Conservation (phyloP, 169 alveolate species). For the Pseudocohnilembus persalinus region DNA sequence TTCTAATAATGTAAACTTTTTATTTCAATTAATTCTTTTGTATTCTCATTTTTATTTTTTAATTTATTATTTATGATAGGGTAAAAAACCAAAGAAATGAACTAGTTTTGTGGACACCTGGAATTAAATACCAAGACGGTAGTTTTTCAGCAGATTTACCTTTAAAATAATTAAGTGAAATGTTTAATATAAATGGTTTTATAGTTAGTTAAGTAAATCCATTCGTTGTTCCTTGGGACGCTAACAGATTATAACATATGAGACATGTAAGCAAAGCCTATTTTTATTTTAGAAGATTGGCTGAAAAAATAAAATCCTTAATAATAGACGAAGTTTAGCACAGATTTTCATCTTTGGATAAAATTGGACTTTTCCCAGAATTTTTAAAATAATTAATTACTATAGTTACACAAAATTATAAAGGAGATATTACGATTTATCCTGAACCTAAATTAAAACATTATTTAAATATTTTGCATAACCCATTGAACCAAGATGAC, state of each 20-base stretch:
- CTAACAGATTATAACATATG: not conserved
- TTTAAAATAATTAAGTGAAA: constrained; percentile 63
- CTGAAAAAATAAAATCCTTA: constrained; percentile 52
- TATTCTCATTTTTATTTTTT: too few species aligned
- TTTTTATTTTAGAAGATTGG: constrained; percentile 26
- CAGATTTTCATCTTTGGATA: constrained; percentile 20
- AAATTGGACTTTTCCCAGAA: constrained; percentile 48
- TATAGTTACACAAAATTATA: constrained; percentile 46
- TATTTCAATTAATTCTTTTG: too few species aligned
- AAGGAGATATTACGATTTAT: constrained; percentile 61
- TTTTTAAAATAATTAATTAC: constrained; percentile 21
- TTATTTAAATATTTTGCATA: constrained; percentile 49
- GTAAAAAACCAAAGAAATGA: constrained; percentile 53
- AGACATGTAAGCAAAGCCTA: not conserved
- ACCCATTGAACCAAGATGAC: constrained; percentile 29
- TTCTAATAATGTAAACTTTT: too few species aligned
- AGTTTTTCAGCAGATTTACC: constrained; percentile 66
- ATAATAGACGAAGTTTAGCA: constrained; percentile 50
- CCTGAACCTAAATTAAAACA: constrained; percentile 54
- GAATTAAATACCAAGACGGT: constrained; percentile 57
- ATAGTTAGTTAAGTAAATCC: constrained; percentile 71
- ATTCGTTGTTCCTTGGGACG: constrained; percentile 51
- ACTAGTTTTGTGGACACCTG: constrained; percentile 39
- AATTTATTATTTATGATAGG: too few species aligned
- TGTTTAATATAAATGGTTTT: constrained; percentile 70